phyloP scores from a whole-genome alignment of 2,329 filamentous ascomycete genomes.

The Elsinoe perseae region DNA sequence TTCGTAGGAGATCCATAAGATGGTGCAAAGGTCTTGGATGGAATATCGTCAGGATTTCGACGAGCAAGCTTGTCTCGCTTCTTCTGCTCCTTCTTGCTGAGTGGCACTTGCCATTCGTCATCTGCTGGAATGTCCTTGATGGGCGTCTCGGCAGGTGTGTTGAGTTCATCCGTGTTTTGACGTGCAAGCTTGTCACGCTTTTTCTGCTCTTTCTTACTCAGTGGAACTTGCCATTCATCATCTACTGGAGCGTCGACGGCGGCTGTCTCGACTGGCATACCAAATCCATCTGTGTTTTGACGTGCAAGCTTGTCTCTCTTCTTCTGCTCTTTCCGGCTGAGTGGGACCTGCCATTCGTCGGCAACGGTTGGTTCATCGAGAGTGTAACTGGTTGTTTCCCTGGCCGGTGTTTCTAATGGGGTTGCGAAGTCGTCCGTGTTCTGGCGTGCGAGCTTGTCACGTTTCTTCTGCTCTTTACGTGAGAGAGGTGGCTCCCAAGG shows the following conservation, averaged over 20 bases:
- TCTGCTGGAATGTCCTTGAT: background rate
- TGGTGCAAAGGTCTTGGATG: conserved; percentile 17
- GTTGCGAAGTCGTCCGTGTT: conserved; percentile 1
- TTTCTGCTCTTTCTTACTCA: conserved; percentile 46
- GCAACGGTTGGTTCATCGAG: conserved; percentile 19
- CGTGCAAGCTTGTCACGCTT: conserved; percentile 39
- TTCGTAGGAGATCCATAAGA: background rate
- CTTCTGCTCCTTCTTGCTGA: conserved; percentile 21
- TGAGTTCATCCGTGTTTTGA: conserved; percentile 8
- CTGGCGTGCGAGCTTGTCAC: conserved; percentile 30
- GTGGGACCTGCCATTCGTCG: conserved; percentile 29
- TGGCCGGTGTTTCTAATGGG: background rate
- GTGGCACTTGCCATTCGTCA: conserved; percentile 17
- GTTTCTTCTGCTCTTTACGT: conserved; percentile 35
- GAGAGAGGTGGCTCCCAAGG: conserved; percentile 29
- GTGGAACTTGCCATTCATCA: conserved; percentile 27
- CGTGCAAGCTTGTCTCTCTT: conserved; percentile 39
- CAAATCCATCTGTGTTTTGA: conserved; percentile 15
- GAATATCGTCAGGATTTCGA: conserved; percentile 22
- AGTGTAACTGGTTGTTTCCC: background rate
- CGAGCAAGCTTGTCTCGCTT: conserved; percentile 21
- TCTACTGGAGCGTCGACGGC: background rate
- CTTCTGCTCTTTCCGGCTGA: conserved; percentile 34
- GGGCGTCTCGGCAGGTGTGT: background rate
- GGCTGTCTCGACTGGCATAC: background rate